A percentile compares a stretch with the other conserved stretches of the same genome.
Evolutionary conservation across 805 yeast species (phyloP).

Genomic region (Cyberlindnera petersonii): DNA sequence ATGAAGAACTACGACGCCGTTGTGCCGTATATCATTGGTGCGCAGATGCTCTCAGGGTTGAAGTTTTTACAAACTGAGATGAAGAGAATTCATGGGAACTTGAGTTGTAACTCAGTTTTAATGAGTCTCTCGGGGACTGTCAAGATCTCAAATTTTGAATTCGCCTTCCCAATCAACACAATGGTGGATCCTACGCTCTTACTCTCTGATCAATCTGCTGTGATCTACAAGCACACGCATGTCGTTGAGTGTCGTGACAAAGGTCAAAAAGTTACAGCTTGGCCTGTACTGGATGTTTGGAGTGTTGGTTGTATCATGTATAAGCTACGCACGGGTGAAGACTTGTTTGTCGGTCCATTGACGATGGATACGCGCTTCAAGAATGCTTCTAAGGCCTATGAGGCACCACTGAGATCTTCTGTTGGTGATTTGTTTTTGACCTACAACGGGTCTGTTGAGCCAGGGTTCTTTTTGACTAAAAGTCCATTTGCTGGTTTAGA

Average conservation of each 20-base stretch:
- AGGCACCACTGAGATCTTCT: background rate
- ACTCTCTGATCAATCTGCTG: background rate
- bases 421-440: background rate
- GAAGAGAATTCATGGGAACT: slow-evolving; percentile 15
- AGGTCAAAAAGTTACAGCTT: background rate
- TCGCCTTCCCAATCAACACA: background rate
- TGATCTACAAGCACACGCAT: slow-evolving; percentile 8
- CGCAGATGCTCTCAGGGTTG: slow-evolving; percentile 11
- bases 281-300: slow-evolving; percentile 11
- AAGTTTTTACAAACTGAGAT: background rate
- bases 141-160: slow-evolving; percentile 14
- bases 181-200: background rate
- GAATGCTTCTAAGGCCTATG: background rate
- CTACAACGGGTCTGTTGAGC: background rate
- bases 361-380: background rate
- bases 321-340: slow-evolving; percentile 2
- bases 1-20: background rate
- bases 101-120: slow-evolving; percentile 9
- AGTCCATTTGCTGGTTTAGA: slow-evolving; percentile 1
- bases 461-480: background rate
- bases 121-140: slow-evolving; percentile 8
- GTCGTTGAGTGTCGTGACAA: slow-evolving; percentile 4
- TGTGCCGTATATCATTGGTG: slow-evolving; percentile 5
- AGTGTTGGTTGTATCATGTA: slow-evolving; percentile 13
- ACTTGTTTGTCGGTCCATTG: slow-evolving; percentile 2